These are phyloP conservation scores for Diophrys sp. DNA, from an alignment of 73 alveolate species.

Conservation along the genomic window DNA sequence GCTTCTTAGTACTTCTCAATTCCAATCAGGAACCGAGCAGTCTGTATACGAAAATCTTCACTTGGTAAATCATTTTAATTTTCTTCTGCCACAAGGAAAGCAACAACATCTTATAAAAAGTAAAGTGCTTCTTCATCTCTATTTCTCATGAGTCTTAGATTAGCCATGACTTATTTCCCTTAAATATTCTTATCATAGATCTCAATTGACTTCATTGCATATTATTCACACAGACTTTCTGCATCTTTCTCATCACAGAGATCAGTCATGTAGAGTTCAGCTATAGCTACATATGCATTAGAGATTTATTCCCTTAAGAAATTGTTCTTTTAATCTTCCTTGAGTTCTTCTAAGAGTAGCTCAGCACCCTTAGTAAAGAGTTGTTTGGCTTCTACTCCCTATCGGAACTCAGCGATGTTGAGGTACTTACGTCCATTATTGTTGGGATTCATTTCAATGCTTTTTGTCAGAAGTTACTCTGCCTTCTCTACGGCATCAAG, in stretches of 20 bases:
- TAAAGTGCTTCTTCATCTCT: constrained; percentile 57
- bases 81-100: constrained; percentile 10
- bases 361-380: constrained; percentile 46
- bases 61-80: constrained; percentile 21
- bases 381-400: constrained; percentile 36
- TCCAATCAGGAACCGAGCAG: constrained; percentile 45
- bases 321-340: constrained; percentile 1
- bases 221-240: constrained; percentile 43
- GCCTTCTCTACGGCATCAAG: neutral
- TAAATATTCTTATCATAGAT: constrained; percentile 34
- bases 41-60: constrained; percentile 44
- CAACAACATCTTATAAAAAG: constrained; percentile 12
- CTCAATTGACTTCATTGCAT: constrained; percentile 38
- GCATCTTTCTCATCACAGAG: constrained; percentile 53
- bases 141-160: constrained; percentile 48
- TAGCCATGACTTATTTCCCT: constrained; percentile 45
- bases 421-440: constrained; percentile 59
- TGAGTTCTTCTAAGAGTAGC: constrained; percentile 39
- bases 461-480: neutral
- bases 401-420: constrained; percentile 43
- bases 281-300: constrained; percentile 46
- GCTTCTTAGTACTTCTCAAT: constrained; percentile 27
- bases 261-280: constrained; percentile 64
- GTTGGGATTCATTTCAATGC: constrained; percentile 17
- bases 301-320: constrained; percentile 34